Base-by-base conservation (phyloP, 225 moss, liverwort and hornwort genomes). In the Bryum argenteum region DNA sequence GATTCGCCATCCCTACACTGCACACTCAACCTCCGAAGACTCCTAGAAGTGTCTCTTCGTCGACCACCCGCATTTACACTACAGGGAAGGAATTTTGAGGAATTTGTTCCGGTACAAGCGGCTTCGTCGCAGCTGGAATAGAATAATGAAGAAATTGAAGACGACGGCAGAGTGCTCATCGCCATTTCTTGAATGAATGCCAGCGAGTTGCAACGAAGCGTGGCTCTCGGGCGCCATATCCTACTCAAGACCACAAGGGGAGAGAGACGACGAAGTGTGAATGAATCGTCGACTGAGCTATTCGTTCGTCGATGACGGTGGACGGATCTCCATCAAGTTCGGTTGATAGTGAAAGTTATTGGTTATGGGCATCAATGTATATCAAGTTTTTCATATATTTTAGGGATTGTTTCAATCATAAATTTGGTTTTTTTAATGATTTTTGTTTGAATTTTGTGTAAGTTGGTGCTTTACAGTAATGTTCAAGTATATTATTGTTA, bases 111-210 rank as follows among this genome's bases (percentile, higher is more conserved):
- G 14, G 55, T 42, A 52, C 57, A 63, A 22, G 52, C 48, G 9
- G n/a, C n/a, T 58, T 78, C 78, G 24, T 58, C 75, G 64, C 53
- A 64, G 38, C 42, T 41, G 10, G 41, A 17, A 63, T 18, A 44
- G 10, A 43, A 1, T 0, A 76, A 54, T 21, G 66, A 11, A 8
- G 54, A 74, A 41, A 63, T 38, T 19, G 66, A 70, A 48, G 70
- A 63, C 28, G 70, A 63, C 8, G 69, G 77, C 37, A 75, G 57
- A 19, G 55, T 50, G 73, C 74, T 58, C 73, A 71, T 76, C 53
- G 79, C 65, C 76, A 83, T 85, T 48, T 15, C 15, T 48, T 40
- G 60, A 38, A 56, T 70, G 69, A 68, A 47, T 37, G 51, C 68
- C n/a, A 6, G 57, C 37, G 33, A 33, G 33, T 33, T 48, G 11